Evolutionary conservation across 2,329 filamentous ascomycete genomes (phyloP), one percentile per base, ranked within the genome.

Genomic region (Ceratocystis ficicola): DNA sequence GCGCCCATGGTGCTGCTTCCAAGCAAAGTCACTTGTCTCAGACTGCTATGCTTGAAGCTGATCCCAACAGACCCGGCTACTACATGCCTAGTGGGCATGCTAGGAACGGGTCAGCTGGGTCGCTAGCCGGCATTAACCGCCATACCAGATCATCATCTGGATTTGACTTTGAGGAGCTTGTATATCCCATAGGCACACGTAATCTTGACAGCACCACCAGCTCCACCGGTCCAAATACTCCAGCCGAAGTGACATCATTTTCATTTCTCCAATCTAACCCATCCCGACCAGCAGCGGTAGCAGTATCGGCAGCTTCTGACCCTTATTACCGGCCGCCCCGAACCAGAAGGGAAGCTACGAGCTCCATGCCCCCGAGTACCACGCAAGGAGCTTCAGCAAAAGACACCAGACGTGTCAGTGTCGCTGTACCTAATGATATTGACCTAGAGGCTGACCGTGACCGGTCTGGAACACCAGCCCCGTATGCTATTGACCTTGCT

Each of bases 281-380:
- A 71, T 74, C 74, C 71, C 76, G 78, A 70, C 75, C 77, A 64
- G 72, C 81, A 67, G 74, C 80, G 69, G 30, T 71, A 79, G 3
- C 75, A 78, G 73, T 79, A 41, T 81, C 86, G 69, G 73, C 80
- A 12, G 32, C 55, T 2, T 77, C 83, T 1, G 90, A 95, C 73
- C 90, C 90, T 0, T 97, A 94, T 72, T 97, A 96, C 73, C 86
- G 93, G 61, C 90, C 90, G 20, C 93, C 92, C 17, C 81, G 92
- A 69, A 80, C 85, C 65, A 83, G 87, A 55, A 83, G 84, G 62
- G 83, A 86, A 30, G 88, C 84, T 0, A 75, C 83, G n/a, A 75
- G 71, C 22, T 61, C 55, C 15, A 61, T 65, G n/a, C 44, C 52
- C 2, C 50, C 48, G 1, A 64, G 32, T 48, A 30, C 44, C 30